phyloP scores from a whole-genome alignment of 306 rosid genomes.

The Astragalus membranaceus region DNA sequence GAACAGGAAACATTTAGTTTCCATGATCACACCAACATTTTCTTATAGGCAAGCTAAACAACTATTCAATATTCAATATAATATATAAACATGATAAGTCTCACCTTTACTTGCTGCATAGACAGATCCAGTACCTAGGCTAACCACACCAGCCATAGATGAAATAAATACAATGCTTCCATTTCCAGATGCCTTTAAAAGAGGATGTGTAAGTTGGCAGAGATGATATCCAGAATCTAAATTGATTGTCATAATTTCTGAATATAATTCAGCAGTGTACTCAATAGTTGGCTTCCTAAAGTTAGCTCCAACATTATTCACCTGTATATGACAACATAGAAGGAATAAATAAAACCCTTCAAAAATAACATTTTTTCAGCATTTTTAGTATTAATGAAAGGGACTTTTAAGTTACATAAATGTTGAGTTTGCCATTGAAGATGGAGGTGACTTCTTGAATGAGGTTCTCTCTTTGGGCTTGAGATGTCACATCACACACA shows the following conservation, averaged over 20 bases:
- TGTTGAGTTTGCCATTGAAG: conserved; percentile 60
- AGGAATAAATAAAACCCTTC: neutral
- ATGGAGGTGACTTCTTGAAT: conserved; percentile 38
- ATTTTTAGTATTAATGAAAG: conserved; percentile 6
- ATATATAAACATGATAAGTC: conserved; percentile 5
- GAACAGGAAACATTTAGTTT: neutral
- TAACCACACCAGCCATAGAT: conserved; percentile 52
- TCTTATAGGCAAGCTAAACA: neutral
- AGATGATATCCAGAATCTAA: conserved; percentile 64
- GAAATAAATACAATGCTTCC: conserved; percentile 88
- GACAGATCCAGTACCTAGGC: conserved; percentile 52
- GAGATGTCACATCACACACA: conserved; percentile 56
- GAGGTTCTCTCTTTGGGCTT: conserved; percentile 52
- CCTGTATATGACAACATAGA: conserved; percentile 34
- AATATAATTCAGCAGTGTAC: conserved; percentile 52
- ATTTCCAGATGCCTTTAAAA: conserved; percentile 61
- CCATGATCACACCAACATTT: neutral
- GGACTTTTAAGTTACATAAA: conserved; percentile 43
- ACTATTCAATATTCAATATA: neutral
- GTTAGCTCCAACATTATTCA: conserved; percentile 79
- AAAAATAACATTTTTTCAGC: neutral
- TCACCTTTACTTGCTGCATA: conserved; percentile 79
- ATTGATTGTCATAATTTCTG: conserved; percentile 48
- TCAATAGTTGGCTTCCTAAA: conserved; percentile 71
- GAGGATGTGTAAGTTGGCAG: conserved; percentile 72